Conservation (phyloP, 305 asterid genomes). For the Stenogyne calaminthoides region DNA sequence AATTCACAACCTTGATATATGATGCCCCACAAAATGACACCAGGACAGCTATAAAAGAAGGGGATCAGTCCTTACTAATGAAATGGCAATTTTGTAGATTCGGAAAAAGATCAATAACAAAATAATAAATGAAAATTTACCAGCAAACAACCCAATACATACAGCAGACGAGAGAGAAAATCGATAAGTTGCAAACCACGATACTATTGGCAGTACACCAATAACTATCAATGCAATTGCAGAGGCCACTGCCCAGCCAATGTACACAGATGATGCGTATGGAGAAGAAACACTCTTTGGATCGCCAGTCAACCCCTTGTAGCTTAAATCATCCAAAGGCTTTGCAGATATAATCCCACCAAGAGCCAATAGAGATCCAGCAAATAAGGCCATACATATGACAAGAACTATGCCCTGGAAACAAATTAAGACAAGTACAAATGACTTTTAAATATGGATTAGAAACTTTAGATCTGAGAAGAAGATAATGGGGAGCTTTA, state of each 20-base stretch:
- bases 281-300: constrained; percentile 79
- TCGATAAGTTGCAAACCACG: constrained; percentile 98
- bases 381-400: constrained; percentile 73
- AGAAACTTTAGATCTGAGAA: neutral
- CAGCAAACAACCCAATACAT: constrained; percentile 87
- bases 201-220: constrained; percentile 89
- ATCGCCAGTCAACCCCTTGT: constrained; percentile 76
- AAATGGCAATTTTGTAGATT: constrained; percentile 12
- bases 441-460: neutral
- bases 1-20: constrained; percentile 75
- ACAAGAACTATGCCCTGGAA: constrained; percentile 79
- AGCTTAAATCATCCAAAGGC: constrained; percentile 90
- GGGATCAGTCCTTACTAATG: constrained; percentile 35
- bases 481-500: neutral
- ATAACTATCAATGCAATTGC: constrained; percentile 81
- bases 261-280: constrained; percentile 84
- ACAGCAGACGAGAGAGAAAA: constrained; percentile 92
- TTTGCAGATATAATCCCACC: constrained; percentile 96
- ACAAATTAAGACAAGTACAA: constrained; percentile 17
- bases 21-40: constrained; percentile 93
- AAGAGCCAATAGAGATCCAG: constrained; percentile 90
- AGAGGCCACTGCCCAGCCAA: constrained; percentile 98
- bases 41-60: constrained; percentile 62
- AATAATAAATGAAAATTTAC: constrained; percentile 40
- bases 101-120: constrained; percentile 10